Conservation (phyloP, 768 basidiomycete genomes). For the Psilocybe cubensis region DNA sequence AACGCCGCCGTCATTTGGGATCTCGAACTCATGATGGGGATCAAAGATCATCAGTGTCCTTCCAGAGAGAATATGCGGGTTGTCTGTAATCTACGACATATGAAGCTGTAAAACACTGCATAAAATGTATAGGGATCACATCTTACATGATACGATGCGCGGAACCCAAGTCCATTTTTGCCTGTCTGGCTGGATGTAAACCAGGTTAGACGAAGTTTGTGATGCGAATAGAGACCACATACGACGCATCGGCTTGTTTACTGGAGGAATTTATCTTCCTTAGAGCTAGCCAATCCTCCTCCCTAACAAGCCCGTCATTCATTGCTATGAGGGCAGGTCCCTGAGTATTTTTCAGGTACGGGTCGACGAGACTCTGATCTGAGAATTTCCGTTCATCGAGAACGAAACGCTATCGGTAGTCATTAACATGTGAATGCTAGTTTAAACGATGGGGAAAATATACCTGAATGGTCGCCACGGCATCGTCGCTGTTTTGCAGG, state of each 20-base stretch:
- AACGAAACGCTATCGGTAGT: conserved; percentile 25
- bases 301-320: conserved; percentile 37
- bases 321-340: conserved; percentile 42
- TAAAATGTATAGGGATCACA: neutral
- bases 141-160: conserved; percentile 31
- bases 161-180: conserved; percentile 29
- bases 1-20: conserved; percentile 28
- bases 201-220: neutral
- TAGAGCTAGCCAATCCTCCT: conserved; percentile 41
- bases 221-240: neutral
- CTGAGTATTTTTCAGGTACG: conserved; percentile 32
- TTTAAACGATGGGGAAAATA: conserved; percentile 1
- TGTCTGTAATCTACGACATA: conserved; percentile 45
- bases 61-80: conserved; percentile 48
- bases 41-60: conserved; percentile 43
- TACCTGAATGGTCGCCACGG: conserved; percentile 37
- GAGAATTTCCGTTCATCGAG: conserved; percentile 35
- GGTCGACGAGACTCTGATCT: conserved; percentile 24
- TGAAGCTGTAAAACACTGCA: neutral
- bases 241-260: conserved; percentile 25
- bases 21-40: conserved; percentile 35
- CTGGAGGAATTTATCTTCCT: conserved; percentile 37
- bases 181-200: conserved; percentile 24
- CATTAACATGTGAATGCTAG: conserved; percentile 9
- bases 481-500: conserved; percentile 46